Base-by-base conservation (phyloP, 352 stramenopile species). In the Pythium dissimile region DNA sequence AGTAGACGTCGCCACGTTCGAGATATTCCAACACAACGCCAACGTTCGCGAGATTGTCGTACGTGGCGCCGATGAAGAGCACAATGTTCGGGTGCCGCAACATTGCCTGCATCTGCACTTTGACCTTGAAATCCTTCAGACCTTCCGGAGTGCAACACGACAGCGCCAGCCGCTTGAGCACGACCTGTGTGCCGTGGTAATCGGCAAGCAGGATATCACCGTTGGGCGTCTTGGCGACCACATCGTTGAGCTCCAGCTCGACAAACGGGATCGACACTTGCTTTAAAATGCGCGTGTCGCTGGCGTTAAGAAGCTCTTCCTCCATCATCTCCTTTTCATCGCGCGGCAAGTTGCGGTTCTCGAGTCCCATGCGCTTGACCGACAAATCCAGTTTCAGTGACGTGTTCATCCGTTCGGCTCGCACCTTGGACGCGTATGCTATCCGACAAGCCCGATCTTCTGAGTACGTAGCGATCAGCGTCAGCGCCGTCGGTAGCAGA, bases 11-110 rank as follows among this genome's bases (percentile, higher is more conserved):
- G 28, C 84, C 81, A 24, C 77, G 77, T 31, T 90, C 81, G 7
- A 94, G 50, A 45, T 90, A 90, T 57, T 94, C 84, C 62, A 89
- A 72, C 53, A 94, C 79, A 13, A 92, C 67, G 0, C 81, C 81
- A 8, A 91, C 69, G 51, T 90, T 90, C 9, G 81, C 79, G 23
- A 92, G 61, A 26, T 89, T 89, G 67, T 93, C 80, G 49, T 88
- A 91, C 16, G 83, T 92, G 5, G 84, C 86, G 43, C 86, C 86
- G 26, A 95, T 83, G 49, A 95, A 95, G 32, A 90, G 64, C 31
- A 95, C 84, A 49, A 95, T 91, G 52, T 92, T 93, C 13, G 86
- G 82, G 47, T 95, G 84, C 0, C 86, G 81, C 27, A 94, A 69
- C 62, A 78, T 85, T 45, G 82, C 78, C 9, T 92, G 64, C 41